Percentiles rank a stretch among this genome's conserved stretches.
phyloP scores from a whole-genome alignment of 2,329 filamentous ascomycete genomes.

The Cladosporium sp. region DNA sequence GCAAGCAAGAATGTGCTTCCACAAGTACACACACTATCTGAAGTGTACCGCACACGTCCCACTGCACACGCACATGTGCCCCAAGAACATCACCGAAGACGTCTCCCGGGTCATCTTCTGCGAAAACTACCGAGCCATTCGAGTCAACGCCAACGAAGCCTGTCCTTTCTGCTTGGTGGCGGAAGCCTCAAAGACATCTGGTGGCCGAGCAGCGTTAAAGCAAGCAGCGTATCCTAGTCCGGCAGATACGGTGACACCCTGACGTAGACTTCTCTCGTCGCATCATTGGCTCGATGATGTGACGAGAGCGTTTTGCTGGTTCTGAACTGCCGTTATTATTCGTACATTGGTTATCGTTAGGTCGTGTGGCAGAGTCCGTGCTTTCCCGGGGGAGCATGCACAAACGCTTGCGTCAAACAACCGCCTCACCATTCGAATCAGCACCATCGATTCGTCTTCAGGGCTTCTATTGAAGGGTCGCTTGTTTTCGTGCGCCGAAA shows the following conservation, averaged over 20 bases:
- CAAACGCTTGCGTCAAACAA: too few species aligned
- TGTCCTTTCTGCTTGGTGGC: conserved; percentile 2
- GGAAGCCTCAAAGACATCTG: neutral
- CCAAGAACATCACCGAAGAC: conserved; percentile 27
- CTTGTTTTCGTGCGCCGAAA: too few species aligned
- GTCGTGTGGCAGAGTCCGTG: too few species aligned
- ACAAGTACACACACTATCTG: conserved; percentile 30
- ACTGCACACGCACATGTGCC: conserved; percentile 29
- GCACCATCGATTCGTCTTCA: too few species aligned
- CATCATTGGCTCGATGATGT: too few species aligned
- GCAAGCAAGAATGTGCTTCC: conserved; percentile 25
- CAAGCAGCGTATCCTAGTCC: conserved; percentile 7
- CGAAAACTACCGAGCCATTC: conserved; percentile 26
- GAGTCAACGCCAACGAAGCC: conserved; percentile 9
- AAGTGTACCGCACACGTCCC: conserved; percentile 25
- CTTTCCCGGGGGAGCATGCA: too few species aligned
- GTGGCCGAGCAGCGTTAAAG: neutral
- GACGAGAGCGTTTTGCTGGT: too few species aligned
- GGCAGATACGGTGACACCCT: conserved; percentile 3
- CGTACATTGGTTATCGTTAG: too few species aligned
- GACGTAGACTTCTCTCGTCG: too few species aligned
- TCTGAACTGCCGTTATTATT: too few species aligned
- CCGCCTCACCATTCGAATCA: too few species aligned
- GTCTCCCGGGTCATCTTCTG: conserved; percentile 28
- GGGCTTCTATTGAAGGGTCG: too few species aligned